A percentile compares a stretch with the other conserved stretches of the same genome.
These are phyloP conservation scores for Puccinia polysora DNA, from an alignment of 1,284 basidiomycete genomes.

Conservation along the genomic window DNA sequence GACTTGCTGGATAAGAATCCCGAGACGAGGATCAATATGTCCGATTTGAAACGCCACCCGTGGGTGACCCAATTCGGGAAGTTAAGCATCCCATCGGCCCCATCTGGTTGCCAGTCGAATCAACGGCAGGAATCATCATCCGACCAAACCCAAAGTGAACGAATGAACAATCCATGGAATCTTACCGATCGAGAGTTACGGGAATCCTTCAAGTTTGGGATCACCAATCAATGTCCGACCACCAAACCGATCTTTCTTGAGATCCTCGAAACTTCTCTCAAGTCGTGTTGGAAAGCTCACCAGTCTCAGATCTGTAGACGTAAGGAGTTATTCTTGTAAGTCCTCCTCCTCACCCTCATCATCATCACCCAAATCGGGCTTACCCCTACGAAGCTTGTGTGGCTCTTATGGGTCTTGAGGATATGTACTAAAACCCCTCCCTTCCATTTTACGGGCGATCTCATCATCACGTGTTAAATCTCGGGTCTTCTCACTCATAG, in stretches of 20 bases:
- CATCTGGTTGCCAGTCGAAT: no score
- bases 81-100: conserved; percentile 19
- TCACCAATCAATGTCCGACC: conserved; percentile 14
- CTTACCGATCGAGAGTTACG: conserved; percentile 11
- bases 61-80: conserved; percentile 54
- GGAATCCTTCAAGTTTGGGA: conserved; percentile 14
- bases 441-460: background rate
- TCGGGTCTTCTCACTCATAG: background rate
- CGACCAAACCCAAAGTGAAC: no score
- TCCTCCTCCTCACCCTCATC: background rate
- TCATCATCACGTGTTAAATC: background rate
- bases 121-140: no score
- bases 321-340: conserved; percentile 21
- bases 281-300: background rate
- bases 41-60: conserved; percentile 54
- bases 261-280: conserved; percentile 10
- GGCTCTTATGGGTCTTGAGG: no score
- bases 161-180: background rate
- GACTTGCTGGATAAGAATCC: conserved; percentile 55
- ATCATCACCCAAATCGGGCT: background rate
- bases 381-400: background rate
- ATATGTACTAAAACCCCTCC: background rate
- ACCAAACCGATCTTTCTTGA: conserved; percentile 6
- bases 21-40: conserved; percentile 52
- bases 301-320: background rate